Base-by-base conservation (phyloP, 192 early-diverging fungal species). In the Gonapodya sp. region DNA sequence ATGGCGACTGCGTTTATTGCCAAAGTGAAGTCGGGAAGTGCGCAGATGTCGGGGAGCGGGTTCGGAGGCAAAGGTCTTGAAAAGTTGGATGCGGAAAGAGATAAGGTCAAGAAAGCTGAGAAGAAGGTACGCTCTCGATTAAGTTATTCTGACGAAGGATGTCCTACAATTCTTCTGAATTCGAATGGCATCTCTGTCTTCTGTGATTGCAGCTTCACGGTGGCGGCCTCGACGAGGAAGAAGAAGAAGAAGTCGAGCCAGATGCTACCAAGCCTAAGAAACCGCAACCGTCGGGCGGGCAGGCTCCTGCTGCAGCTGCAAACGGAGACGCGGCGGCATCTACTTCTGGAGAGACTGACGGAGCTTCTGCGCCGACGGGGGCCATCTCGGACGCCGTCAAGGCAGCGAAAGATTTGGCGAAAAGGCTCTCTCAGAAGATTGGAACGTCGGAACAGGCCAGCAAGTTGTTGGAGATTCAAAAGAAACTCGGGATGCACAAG, bases 11-110 rank as follows among this genome's bases (percentile, higher is more conserved):
- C 82, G 0, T 95, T 94, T 82, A 90, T 93, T 79, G 87, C 88
- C 36, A 96, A 95, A 82, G 93, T 95, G 82, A 93, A 93, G 36
- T 85, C 87, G 2, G 95, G 95, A 33, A 89, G 89, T 36, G 95
- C 91, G 33, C 89, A 92, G 73, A 88, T 88, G 35, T 85, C 89
- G 1, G 87, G 91, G 18, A 91, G 89, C 31, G 98, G 98, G 0
- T 99, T 98, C 86, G 96, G 97, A 34, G 98, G 98, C 46, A 98
- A 98, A 84, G 98, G 98, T 32, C 86, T 99, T 35, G 96, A 97
- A 79, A 92, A 94, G 82, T 87, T 99, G 80, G 97, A 98, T 77
- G 93, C 94, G 82, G 94, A 98, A 79, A 91, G 97, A 74, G 95
- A 94, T 80, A 85, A 93, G 81, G 92, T 96, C 30, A 95, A 97